Evolutionary conservation across 257 asterid species (phyloP).

Genomic region (Lycium barbarum): DNA sequence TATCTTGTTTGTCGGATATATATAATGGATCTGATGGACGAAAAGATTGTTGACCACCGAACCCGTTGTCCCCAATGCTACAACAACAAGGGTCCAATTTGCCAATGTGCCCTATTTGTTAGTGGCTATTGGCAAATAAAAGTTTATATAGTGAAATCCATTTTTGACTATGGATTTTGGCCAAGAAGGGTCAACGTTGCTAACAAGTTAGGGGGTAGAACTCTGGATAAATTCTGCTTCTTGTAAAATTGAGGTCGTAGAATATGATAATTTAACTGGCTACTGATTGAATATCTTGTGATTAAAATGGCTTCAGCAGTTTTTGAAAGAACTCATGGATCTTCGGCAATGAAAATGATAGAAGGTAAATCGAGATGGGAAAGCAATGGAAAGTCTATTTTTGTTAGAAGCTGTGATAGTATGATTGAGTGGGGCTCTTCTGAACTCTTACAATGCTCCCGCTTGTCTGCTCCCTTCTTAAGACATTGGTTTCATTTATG

Average conservation of each 20-base stretch:
- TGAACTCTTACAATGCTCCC: neutral
- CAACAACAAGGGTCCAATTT: neutral
- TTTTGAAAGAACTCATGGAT: neutral
- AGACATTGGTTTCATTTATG: neutral
- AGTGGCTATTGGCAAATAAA: neutral
- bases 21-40: neutral
- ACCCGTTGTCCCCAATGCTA: neutral
- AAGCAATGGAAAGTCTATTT: constrained; percentile 1
- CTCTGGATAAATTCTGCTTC: neutral
- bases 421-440: neutral
- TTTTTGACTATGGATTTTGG: neutral
- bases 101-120: neutral
- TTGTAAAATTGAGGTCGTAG: constrained; percentile 10
- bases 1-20: neutral
- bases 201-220: constrained; percentile 4
- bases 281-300: constrained; percentile 10
- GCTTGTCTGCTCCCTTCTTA: neutral
- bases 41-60: neutral
- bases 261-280: constrained; percentile 4
- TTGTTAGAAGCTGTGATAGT: neutral
- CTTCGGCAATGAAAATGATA: neutral
- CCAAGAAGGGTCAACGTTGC: neutral
- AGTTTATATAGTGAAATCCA: neutral
- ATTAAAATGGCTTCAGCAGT: neutral
- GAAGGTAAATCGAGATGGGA: neutral